phyloP scores from a whole-genome alignment of 2,329 filamentous ascomycete genomes.

The Sarocladiaceae sp. region DNA sequence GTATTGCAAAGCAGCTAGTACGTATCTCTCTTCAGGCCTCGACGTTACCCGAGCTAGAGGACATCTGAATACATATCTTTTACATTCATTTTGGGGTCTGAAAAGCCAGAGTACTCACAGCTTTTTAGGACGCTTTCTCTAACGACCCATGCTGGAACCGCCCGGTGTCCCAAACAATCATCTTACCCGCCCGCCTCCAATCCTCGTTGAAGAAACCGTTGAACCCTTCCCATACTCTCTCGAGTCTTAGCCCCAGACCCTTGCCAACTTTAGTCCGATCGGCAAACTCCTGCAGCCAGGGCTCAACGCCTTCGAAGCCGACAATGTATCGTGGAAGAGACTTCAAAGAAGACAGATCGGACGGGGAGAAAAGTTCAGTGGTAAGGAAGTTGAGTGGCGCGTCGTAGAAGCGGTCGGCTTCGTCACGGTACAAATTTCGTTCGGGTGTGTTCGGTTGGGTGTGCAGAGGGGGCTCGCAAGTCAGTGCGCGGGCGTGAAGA shows the following conservation, averaged over 20 bases:
- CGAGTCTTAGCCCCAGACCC: conserved; percentile 37
- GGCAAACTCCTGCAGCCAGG: conserved; percentile 41
- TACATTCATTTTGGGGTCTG: no score
- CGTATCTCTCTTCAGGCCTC: no score
- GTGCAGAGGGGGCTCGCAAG: conserved; percentile 83
- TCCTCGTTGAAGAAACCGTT: conserved; percentile 64
- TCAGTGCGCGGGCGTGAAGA: conserved; percentile 77
- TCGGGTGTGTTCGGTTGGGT: conserved; percentile 54
- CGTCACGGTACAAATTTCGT: conserved; percentile 71
- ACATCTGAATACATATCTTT: no score
- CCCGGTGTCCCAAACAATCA: conserved; percentile 57
- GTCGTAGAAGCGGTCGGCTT: conserved; percentile 88
- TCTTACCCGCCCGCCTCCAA: conserved; percentile 47
- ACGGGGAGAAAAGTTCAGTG: conserved; percentile 41
- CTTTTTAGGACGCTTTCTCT: conserved; percentile 6
- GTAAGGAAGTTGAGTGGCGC: conserved; percentile 52
- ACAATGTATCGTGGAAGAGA: conserved; percentile 52
- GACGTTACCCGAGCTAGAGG: no score
- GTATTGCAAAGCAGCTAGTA: no score
- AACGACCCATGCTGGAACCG: conserved; percentile 20
- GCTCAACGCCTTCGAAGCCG: conserved; percentile 56
- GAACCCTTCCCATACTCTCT: conserved; percentile 50
- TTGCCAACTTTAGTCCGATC: conserved; percentile 29
- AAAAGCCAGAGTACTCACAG: not conserved
- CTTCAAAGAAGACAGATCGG: not conserved